phyloP scores from a whole-genome alignment of 495 filamentous ascomycete species.

The Cercophora sp. region DNA sequence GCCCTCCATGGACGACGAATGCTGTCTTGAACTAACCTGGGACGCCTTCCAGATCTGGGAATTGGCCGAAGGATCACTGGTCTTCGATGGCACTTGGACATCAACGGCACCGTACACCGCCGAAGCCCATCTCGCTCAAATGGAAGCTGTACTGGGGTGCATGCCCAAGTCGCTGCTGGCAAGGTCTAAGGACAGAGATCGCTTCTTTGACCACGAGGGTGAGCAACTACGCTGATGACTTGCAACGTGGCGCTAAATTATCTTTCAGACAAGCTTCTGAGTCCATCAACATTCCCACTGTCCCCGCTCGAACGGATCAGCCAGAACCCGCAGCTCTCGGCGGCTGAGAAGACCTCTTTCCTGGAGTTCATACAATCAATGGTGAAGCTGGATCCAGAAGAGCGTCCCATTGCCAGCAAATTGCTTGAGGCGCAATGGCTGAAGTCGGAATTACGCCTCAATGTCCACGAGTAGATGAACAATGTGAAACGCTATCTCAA shows the following conservation, averaged over 20 bases:
- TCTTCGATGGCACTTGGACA: slow-evolving; percentile 6
- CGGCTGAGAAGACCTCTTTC: slow-evolving; percentile 1
- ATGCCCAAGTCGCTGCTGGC: slow-evolving; percentile 6
- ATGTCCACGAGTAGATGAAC: too few species aligned
- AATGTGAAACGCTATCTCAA: too few species aligned
- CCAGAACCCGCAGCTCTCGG: slow-evolving; percentile 1
- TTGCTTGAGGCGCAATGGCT: slow-evolving; percentile 9
- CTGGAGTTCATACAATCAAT: slow-evolving; percentile 5
- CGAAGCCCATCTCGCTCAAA: slow-evolving; percentile 9
- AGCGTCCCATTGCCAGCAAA: slow-evolving; percentile 1
- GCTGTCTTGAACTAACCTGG: neutral
- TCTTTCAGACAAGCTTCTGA: slow-evolving; percentile 3
- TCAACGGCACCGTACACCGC: slow-evolving; percentile 6
- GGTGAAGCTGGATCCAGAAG: slow-evolving; percentile 7
- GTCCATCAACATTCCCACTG: slow-evolving; percentile 4
- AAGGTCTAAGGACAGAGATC: slow-evolving; percentile 4
- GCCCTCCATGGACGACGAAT: neutral
- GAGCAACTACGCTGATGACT: neutral
- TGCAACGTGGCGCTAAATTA: neutral
- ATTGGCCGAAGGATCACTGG: slow-evolving; percentile 4
- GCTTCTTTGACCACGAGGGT: slow-evolving; percentile 6
- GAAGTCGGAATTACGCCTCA: slow-evolving; percentile 1
- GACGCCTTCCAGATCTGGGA: slow-evolving; percentile 6
- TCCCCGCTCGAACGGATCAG: slow-evolving; percentile 6
- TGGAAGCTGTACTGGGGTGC: slow-evolving; percentile 6